Evolutionary conservation across 2,329 filamentous ascomycete genomes (phyloP), one percentile per base, ranked within the genome.

Genomic region (Fusarium euwallaceae): DNA sequence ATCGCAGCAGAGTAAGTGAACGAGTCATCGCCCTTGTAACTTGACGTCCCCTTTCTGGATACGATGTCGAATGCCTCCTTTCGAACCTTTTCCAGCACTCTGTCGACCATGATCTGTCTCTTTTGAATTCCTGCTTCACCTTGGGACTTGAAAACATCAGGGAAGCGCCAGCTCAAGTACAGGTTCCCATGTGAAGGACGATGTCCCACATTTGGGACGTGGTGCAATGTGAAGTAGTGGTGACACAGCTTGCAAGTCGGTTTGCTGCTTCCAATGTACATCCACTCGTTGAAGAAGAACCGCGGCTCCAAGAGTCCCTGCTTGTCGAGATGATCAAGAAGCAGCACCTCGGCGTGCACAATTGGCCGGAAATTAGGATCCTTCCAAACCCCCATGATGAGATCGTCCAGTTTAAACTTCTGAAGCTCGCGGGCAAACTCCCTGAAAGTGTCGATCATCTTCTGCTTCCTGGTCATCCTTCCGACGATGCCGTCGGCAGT

Each of bases 1-100:
- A 0, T 90, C 89, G 78, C 92, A 92, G 32, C 62, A 29, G 70
- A 71, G 27, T 59, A 59, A 4, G 72, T 74, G 17, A 70, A 60
- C 1, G 72, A 74, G 22, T 73, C 70, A 10, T 71, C 48, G 6
- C 34, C 53, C 41, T 45, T 73, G 36, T 65, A 73, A 20, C 48
- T 69, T 1, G 65, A 67, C 6, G 67, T 56, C 3, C 29, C 39
- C 45, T 69, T 73, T 24, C 34, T 60, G 24, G n/a, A 48, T 7
- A 74, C 66, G 9, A 73, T 55, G 6, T 67, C 62, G n/a, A 74
- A 70, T 8, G 61, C 60, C 7, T 74, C 72, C 6, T 58, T 32
- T n/a, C 70, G 61, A 14, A 74, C 56, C 32, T 43, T 66, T 11
- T 43, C 6, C 10, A 72, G 20, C 22, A 74, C 62, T 32, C 43